Percentiles rank a stretch among this genome's conserved stretches.
Evolutionary conservation across 768 basidiomycete species (phyloP).

Genomic region (Trametopsis cervina): DNA sequence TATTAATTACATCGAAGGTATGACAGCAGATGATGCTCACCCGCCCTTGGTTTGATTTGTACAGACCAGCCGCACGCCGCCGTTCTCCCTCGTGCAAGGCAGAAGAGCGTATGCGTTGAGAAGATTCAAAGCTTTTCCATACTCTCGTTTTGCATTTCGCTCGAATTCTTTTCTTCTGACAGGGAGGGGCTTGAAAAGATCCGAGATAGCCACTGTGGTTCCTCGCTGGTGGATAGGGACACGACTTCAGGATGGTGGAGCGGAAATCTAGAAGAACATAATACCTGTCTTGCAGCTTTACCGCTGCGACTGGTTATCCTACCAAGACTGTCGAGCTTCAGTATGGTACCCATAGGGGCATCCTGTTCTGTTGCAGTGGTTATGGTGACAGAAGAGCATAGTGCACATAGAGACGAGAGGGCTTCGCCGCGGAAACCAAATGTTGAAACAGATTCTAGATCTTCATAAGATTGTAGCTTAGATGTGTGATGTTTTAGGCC

Average conservation of each 20-base stretch:
- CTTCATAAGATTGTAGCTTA: constrained; percentile 71
- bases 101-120: constrained; percentile 87
- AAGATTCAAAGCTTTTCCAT: constrained; percentile 73
- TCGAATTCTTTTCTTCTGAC: constrained; percentile 91
- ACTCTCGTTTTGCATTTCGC: constrained; percentile 84
- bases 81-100: constrained; percentile 52
- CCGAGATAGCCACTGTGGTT: constrained; percentile 69
- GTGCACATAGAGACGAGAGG: constrained; percentile 84
- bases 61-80: constrained; percentile 67
- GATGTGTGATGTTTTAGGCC: constrained; percentile 93
- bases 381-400: constrained; percentile 63
- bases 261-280: background rate
- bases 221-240: constrained; percentile 63
- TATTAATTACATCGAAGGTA: too few relatives aligned
- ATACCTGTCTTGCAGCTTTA: constrained; percentile 73
- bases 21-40: too few relatives aligned
- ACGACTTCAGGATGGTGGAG: too few relatives aligned
- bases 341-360: constrained; percentile 70
- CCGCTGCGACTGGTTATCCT: constrained; percentile 42
- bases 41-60: constrained; percentile 64
- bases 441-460: constrained; percentile 64
- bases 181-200: constrained; percentile 75
- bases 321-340: constrained; percentile 70
- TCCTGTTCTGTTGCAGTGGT: constrained; percentile 66
- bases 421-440: constrained; percentile 98